Evolutionary conservation across 768 basidiomycete species (phyloP).

Genomic region (Boletus reticuloceps): DNA sequence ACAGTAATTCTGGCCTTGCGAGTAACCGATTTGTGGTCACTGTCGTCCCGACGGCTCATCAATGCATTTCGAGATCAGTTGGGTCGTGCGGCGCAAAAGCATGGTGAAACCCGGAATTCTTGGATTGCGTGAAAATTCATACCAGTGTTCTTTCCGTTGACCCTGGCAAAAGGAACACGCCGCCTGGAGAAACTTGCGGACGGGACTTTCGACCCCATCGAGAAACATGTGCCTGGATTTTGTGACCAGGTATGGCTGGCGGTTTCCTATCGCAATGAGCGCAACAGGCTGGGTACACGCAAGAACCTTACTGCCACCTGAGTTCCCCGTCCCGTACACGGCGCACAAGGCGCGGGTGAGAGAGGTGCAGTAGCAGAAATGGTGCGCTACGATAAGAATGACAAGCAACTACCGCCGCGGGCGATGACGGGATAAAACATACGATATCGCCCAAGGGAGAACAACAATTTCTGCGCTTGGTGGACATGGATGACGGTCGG

Average conservation of each 20-base stretch:
- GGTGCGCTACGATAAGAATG: conserved; percentile 20
- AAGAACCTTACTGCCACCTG: conserved; percentile 6
- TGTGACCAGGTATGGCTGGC: background rate
- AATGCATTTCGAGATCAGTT: background rate
- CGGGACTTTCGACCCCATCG: background rate
- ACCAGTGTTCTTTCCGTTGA: background rate
- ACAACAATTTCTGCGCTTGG: conserved; percentile 23
- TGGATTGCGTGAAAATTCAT: background rate
- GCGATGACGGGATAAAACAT: conserved; percentile 23
- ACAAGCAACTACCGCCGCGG: conserved; percentile 9
- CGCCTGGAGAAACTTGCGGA: background rate
- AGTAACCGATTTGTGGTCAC: background rate
- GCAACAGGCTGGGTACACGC: background rate
- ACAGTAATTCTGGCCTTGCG: background rate
- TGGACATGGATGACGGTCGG: conserved; percentile 11
- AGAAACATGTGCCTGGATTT: background rate
- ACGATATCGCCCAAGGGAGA: conserved; percentile 24
- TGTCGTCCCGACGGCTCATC: background rate
- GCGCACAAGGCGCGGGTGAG: conserved; percentile 3
- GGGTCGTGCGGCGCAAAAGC: background rate
- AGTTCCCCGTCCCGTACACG: background rate
- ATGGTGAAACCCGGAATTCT: background rate
- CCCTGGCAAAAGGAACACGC: background rate
- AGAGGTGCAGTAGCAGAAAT: conserved; percentile 4
- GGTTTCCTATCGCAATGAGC: background rate